Base-by-base conservation (phyloP, 176 grass and related monocot species). In the Phoenix dactylifera region DNA sequence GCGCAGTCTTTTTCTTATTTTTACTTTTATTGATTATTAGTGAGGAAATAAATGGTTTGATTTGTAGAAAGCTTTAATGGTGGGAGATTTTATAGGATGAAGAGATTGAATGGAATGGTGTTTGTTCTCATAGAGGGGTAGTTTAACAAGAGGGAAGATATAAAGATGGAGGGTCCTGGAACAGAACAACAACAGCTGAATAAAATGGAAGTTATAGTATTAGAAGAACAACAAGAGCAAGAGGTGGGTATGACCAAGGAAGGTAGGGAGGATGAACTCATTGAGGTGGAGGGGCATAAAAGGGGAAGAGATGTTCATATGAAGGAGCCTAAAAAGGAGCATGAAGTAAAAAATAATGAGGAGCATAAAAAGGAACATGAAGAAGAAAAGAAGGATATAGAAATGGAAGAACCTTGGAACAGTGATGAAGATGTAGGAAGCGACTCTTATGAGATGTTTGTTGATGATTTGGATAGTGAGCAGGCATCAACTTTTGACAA, bases 381-480 rank as follows among this genome's bases (percentile, higher is more conserved):
- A 14, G 48, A 68, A 67, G 60, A 63, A 15, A 22, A 49, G 3
- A 7, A 69, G 65, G 53, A 48, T 69, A 14, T 68, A 52, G 64
- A 22, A 61, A n/a, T 39, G 49, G 48, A 22, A 62, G 48, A 76
- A 76, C 57, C 55, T 24, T 55, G 16, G 22, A 44, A 67, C 23
- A 59, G 19, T 55, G 81, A 85, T 50, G 81, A 82, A 39, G 78
- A 78, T 60, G 64, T 62, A 64, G 76, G 68, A 54, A 72, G 56
- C 9, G 63, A 85, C 51, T 80, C 84, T 4, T 78, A 79, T 83
- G 80, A 85, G 39, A 76, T 53, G 56, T 68, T 73, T 77, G 44
- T 77, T 77, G 55, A n/a, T 3, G 84, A 90, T 77, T 88, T 73
- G 6, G 81, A 86, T 54, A 78, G 68, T 63, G 87, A 88, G 65